Conservation (phyloP, 2,329 filamentous ascomycete genomes). For the Alternaria longipes region DNA sequence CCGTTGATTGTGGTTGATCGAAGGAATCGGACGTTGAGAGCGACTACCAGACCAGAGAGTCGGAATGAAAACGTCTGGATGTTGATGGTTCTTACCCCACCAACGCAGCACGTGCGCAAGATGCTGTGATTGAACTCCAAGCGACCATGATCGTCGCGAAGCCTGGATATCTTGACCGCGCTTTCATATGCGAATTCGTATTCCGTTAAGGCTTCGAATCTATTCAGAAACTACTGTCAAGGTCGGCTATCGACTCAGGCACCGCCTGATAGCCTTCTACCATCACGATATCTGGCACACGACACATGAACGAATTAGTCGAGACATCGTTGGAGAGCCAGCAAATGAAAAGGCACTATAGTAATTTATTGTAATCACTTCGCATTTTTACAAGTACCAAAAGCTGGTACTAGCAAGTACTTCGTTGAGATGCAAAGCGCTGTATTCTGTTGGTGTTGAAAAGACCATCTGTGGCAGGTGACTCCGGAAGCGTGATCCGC, state of each 20-base stretch:
- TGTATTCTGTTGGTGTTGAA: not conserved
- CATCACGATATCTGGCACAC: slow-evolving; percentile 16
- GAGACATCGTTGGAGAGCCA: slow-evolving; percentile 16
- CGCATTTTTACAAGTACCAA: slow-evolving; percentile 11
- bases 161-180: slow-evolving; percentile 6
- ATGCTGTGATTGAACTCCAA: not conserved
- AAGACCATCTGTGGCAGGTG: not conserved
- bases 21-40: not conserved
- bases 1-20: slow-evolving; percentile 26
- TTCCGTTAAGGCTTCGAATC: not conserved
- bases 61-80: slow-evolving; percentile 16
- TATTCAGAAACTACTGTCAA: not conserved
- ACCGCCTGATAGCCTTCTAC: slow-evolving; percentile 1
- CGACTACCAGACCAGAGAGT: slow-evolving; percentile 3
- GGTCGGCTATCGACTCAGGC: not conserved
- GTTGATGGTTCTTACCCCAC: slow-evolving; percentile 2
- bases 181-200: not conserved
- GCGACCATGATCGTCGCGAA: not conserved
- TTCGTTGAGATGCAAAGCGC: slow-evolving; percentile 5
- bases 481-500: not conserved
- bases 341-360: slow-evolving; percentile 23
- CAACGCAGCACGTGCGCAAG: not conserved
- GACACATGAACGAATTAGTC: slow-evolving; percentile 24
- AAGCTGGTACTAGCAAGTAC: not conserved
- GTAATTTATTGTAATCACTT: slow-evolving; percentile 25